A percentile compares a stretch with the other conserved stretches of the same genome.
phyloP scores from a whole-genome alignment of 192 early-diverging fungal species.

The Coemansia asiatica region DNA sequence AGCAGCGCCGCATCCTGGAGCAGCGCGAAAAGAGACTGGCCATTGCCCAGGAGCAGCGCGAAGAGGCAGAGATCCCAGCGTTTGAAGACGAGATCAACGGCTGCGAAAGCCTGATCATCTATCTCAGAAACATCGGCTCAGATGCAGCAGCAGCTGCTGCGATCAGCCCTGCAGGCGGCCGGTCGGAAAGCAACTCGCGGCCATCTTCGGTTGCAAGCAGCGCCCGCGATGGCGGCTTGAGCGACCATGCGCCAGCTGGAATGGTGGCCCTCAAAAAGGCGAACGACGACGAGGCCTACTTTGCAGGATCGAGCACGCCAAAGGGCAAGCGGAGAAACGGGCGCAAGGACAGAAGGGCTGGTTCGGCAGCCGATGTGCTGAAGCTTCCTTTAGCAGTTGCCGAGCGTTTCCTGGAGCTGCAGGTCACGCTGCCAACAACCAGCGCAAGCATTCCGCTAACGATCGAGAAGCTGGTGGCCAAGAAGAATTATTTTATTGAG shows the following conservation, averaged over 20 bases:
- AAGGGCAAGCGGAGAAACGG: conserved; percentile 64
- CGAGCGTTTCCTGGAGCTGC: conserved; percentile 76
- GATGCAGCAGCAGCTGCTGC: conserved; percentile 17
- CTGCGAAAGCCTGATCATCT: conserved; percentile 78
- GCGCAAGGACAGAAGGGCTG: conserved; percentile 57
- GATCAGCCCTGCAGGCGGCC: conserved; percentile 15
- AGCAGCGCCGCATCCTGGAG: conserved; percentile 65
- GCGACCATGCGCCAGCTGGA: conserved; percentile 69
- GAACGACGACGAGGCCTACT: conserved; percentile 73
- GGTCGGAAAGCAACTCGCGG: conserved; percentile 35
- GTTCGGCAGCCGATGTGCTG: conserved; percentile 55
- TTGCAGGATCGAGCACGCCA: conserved; percentile 62
- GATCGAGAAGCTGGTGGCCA: conserved; percentile 69
- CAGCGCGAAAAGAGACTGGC: conserved; percentile 67
- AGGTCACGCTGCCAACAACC: conserved; percentile 78
- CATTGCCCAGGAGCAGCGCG: conserved; percentile 73
- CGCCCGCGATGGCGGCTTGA: conserved; percentile 61
- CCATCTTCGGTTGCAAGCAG: conserved; percentile 47
- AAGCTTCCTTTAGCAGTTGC: conserved; percentile 76
- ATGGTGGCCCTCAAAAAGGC: conserved; percentile 75
- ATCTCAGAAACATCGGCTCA: conserved; percentile 59
- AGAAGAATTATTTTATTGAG: conserved; percentile 70
- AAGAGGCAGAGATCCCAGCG: conserved; percentile 84
- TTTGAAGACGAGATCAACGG: conserved; percentile 81
- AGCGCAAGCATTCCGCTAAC: conserved; percentile 66